Base-by-base conservation (phyloP, 345 rosid genomes). In the Excoecaria agallocha region DNA sequence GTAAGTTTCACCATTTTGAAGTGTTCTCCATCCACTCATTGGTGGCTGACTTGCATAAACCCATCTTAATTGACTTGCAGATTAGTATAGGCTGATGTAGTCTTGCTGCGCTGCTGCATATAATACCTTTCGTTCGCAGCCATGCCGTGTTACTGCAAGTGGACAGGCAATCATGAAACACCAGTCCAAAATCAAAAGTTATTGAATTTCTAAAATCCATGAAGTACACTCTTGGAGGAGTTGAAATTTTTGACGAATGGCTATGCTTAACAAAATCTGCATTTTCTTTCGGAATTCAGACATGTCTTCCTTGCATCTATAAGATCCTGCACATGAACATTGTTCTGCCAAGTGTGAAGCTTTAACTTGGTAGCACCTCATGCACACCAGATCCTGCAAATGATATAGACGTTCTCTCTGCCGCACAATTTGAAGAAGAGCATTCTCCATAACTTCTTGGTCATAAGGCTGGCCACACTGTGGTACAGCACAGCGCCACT, bases 381-480 rank as follows among this genome's bases (percentile, higher is more conserved):
- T 69, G 85, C 97, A 92, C 61, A 87, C 84, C 63, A 94, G 89
- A 79, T 94, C 98, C 81, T 92, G 97, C 79, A 92, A 84, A 73
- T 92, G 97, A 82, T 92, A 92, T 66, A 89, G 84, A 12, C 89
- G 87, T 61, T 92, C 98, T 82, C 92, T 79, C 76, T 91, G 93
- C 69, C 92, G 82, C 60, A 89, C 95, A 61, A 90, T 90, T 82
- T 94, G 93, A 59, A 94, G 85, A 81, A 94, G 97, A 22, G 87
- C 80, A 68, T 86, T 94, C 86, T 94, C 97, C 90, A 92, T 88
- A 73, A 84, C 80, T 73, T 94, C 91, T 35, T 80, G 85, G 60
- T 88, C 86, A 57, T 92, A 92, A 48, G 91, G 90, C 84, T 94
- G 95, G 71, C 97, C 92, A 75, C 98, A 92, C 74, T 90, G 92